Evolutionary conservation across 2,329 filamentous ascomycete species (phyloP).

Genomic region (Penicillium sp.): DNA sequence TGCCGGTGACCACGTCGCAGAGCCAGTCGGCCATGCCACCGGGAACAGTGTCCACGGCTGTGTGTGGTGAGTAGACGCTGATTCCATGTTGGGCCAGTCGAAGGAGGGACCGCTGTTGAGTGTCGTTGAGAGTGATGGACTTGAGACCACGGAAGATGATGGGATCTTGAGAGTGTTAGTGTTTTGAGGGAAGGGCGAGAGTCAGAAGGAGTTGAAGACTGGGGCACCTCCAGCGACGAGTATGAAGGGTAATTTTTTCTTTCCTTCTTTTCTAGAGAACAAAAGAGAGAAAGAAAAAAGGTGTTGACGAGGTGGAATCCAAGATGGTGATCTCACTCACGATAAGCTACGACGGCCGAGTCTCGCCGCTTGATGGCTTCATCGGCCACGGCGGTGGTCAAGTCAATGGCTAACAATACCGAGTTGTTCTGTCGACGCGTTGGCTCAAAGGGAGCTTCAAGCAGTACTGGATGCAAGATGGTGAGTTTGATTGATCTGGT

Average conservation of each 20-base stretch:
- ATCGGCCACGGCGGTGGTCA: constrained; percentile 80
- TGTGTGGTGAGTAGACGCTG: constrained; percentile 94
- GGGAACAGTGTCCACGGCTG: constrained; percentile 80
- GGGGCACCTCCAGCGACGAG: too few species aligned
- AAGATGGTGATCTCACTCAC: constrained; percentile 44
- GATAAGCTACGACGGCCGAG: constrained; percentile 82
- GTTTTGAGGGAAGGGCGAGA: too few species aligned
- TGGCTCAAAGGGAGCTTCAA: constrained; percentile 61
- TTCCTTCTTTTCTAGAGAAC: too few species aligned
- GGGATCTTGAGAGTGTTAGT: constrained; percentile 60
- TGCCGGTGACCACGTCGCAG: constrained; percentile 69
- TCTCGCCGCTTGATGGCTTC: constrained; percentile 75
- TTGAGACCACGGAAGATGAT: constrained; percentile 95
- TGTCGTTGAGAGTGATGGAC: constrained; percentile 73
- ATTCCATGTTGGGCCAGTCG: constrained; percentile 78
- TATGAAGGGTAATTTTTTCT: background rate
- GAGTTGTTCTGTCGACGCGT: constrained; percentile 56
- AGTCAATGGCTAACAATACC: constrained; percentile 78
- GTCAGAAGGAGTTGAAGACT: too few species aligned
- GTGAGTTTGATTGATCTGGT: too few species aligned
- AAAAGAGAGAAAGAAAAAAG: background rate
- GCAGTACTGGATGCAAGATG: constrained; percentile 47
- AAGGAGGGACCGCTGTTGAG: constrained; percentile 80
- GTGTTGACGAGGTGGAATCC: too few species aligned
- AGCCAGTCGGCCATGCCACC: constrained; percentile 92